Base-by-base conservation (phyloP, 2,329 filamentous ascomycete genomes). In the Sphaerulina populicola region DNA sequence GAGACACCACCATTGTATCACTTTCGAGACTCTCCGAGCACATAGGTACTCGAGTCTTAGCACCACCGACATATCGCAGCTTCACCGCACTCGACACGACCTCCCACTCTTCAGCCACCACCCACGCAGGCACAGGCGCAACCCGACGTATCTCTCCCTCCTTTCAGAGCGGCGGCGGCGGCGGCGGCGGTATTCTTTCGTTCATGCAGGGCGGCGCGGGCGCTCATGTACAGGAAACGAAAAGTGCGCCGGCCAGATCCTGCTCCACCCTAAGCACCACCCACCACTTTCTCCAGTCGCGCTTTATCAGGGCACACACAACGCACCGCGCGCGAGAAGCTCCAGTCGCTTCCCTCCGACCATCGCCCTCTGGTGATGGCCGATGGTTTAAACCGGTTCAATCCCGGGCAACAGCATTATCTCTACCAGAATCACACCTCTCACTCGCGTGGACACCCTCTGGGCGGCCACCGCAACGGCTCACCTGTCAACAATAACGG, bases 351-450 rank as follows among this genome's bases (percentile, higher is more conserved):
- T 31, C 48, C 39, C 41, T 49, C 41, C 37, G 41, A 36, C 47
- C 45, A 43, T 54, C 55, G 46, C 55, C 62, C 54, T 63, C 69
- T 68, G 77, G 82, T 79, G 75, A 82, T 83, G 80, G 81, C 82
- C 73, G 79, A 85, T 81, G 79, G 77, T 78, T 72, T 71, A 62
- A 79, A 78, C 72, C 75, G 75, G 71, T 81, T 81, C 73, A 71
- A 78, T 73, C 77, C 78, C 74, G 74, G 75, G 71, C 76, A 77
- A 67, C 31, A 35, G 31, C 31, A 35, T 35, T 79, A 79, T 69
- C 77, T 78, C 69, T 69, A 74, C 61, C 76, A 77, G 64, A 72
- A 76, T 66, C 68, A 74, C 58, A 71, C 76, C 58, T 47, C 68
- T 73, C 59, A 71, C 68, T 64, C 68, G 66, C 62, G 70, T 68